Evolutionary conservation across 768 basidiomycete species (phyloP).

Genomic region (Holtermannia corniformis): DNA sequence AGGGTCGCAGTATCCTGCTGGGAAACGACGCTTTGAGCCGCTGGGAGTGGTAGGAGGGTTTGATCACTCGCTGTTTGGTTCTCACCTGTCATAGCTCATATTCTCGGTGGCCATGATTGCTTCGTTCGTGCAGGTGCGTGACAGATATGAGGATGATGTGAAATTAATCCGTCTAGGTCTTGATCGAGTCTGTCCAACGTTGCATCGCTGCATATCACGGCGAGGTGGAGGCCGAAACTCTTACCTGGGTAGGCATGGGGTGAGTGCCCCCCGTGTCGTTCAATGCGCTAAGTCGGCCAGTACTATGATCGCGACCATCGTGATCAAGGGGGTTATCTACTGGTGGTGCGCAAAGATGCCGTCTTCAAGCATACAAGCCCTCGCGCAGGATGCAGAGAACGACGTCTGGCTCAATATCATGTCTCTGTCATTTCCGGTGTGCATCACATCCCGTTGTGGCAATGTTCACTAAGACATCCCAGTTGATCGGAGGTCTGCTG

Average conservation of each 20-base stretch:
- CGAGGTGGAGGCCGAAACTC: slow-evolving; percentile 21
- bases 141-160: neutral
- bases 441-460: slow-evolving; percentile 1
- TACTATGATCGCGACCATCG: slow-evolving; percentile 43
- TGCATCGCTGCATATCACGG: slow-evolving; percentile 11
- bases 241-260: slow-evolving; percentile 36
- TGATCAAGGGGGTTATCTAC: slow-evolving; percentile 39
- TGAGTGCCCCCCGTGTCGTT: slow-evolving; percentile 6
- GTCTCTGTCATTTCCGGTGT: slow-evolving; percentile 42
- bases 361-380: slow-evolving; percentile 39
- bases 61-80: neutral
- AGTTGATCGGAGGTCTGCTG: slow-evolving; percentile 34
- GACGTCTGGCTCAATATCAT: slow-evolving; percentile 45
- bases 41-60: slow-evolving; percentile 38
- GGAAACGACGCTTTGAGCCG: slow-evolving; percentile 42
- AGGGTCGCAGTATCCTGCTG: slow-evolving; percentile 36
- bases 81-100: slow-evolving; percentile 23
- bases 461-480: neutral
- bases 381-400: slow-evolving; percentile 45
- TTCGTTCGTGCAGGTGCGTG: slow-evolving; percentile 28
- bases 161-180: slow-evolving; percentile 34
- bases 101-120: slow-evolving; percentile 45
- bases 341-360: slow-evolving; percentile 39
- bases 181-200: slow-evolving; percentile 43
- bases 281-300: slow-evolving; percentile 7